Evolutionary conservation across 768 basidiomycete species (phyloP), one percentile per base, ranked within the genome.

Genomic region (Collybia sp.): DNA sequence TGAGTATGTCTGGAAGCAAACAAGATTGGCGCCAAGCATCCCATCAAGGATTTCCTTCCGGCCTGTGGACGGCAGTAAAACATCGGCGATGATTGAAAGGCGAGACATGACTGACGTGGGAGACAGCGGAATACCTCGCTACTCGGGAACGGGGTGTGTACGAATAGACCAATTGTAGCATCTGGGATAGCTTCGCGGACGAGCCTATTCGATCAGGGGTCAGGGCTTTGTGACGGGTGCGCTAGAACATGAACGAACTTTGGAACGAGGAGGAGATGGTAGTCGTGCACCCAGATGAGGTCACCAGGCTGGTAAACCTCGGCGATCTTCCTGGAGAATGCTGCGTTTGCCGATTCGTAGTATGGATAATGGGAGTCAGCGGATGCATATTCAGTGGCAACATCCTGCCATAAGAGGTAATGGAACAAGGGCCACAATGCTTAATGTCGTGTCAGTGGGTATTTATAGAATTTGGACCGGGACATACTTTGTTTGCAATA

Each of bases 371-470:
- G 74, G 2, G 79, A 72, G 60, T 93, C 91, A 20, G 91, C 92
- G 3, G 87, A 87, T 1, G 88, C 83, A 54, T 89, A 88, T 57
- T 93, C 90, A 19, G 85, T 85, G 8, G 88, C 88, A 48, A 93
- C 91, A 61, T 98, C 96, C 63, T 95, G 93, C 88, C 94, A 96
- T 45, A 97, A 84, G 46, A 98, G 81, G 63, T 98, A 98, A 69
- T 98, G 96, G 79, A 98, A 96, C 35, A 97, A 71, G 1, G 95
- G 95, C 94, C 95, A 99, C 37, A 99, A 82, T 33, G 85, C 93
- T 95, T 57, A 0, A 17, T 42, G 13, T 15, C 36, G 42, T n/a
- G 42, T 34, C 39, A 12, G 37, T 30, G 11, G 16, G 30, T 31
- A 20, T 32, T n/a, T 12, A 15, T 42, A 15, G 3, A 5, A 17